Conservation (phyloP, 139 green algal genomes). For the Coccomyxa sp. region DNA sequence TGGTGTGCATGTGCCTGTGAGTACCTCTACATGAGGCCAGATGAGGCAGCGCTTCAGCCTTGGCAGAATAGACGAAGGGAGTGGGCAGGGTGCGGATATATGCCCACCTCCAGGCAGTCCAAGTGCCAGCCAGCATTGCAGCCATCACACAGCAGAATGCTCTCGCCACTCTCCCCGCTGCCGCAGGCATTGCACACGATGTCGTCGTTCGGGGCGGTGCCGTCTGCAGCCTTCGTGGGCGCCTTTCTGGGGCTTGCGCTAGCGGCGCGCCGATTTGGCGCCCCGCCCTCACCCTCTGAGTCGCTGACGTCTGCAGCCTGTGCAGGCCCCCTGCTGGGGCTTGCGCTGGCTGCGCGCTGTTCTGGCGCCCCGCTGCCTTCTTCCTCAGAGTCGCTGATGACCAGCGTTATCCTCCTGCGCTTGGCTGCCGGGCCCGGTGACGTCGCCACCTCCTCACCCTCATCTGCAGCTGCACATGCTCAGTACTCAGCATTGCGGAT, state of each 20-base stretch:
- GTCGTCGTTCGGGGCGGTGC: constrained; percentile 6
- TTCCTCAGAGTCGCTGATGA: neutral
- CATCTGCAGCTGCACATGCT: no score
- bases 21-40: no score
- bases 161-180: constrained; percentile 22
- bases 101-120: neutral
- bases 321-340: neutral
- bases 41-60: no score
- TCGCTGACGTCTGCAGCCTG: neutral
- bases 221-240: neutral
- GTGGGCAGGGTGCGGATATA: no score
- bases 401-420: no score
- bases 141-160: constrained; percentile 62
- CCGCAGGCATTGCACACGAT: constrained; percentile 44
- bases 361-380: neutral
- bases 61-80: no score
- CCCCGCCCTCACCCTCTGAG: neutral
- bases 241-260: neutral
- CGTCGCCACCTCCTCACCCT: no score
- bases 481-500: no score
- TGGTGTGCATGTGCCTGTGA: no score
- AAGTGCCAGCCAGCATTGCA: constrained; percentile 59
- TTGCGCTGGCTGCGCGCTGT: neutral
- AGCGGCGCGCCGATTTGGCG: neutral
- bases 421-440: no score